Evolutionary conservation across 2,329 filamentous ascomycete species (phyloP).

Genomic region (Pseudocercospora eumusae): DNA sequence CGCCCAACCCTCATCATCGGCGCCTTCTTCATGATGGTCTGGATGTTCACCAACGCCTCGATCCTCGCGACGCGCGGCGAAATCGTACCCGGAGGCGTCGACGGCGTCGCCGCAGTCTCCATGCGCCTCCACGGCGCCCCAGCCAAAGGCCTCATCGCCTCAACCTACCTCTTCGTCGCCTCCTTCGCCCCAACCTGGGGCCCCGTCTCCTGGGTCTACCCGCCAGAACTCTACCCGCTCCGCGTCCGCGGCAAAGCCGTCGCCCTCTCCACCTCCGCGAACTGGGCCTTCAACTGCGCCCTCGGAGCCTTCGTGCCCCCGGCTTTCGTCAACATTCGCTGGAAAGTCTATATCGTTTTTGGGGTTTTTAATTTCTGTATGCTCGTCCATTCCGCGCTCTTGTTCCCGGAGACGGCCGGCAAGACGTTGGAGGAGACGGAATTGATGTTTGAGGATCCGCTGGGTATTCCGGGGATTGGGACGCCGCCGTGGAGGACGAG

Average conservation of each 20-base stretch:
- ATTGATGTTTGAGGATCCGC: constrained; percentile 61
- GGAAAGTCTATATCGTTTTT: constrained; percentile 71
- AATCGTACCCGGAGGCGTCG: constrained; percentile 39
- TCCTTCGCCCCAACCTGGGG: constrained; percentile 67
- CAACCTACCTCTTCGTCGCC: constrained; percentile 72
- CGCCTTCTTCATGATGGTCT: constrained; percentile 63
- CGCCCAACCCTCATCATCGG: constrained; percentile 66
- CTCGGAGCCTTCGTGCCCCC: constrained; percentile 59
- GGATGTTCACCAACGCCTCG: constrained; percentile 63
- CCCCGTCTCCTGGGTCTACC: constrained; percentile 54
- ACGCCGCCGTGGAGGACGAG: constrained; percentile 40
- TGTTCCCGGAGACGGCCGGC: constrained; percentile 68
- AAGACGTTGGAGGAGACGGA: constrained; percentile 78
- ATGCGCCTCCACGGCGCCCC: constrained; percentile 45
- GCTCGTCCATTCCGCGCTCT: constrained; percentile 63
- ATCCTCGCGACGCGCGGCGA: constrained; percentile 63
- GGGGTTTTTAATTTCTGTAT: constrained; percentile 69
- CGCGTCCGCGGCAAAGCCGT: constrained; percentile 65
- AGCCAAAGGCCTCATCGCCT: constrained; percentile 60
- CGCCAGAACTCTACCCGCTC: constrained; percentile 62
- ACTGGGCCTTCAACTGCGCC: constrained; percentile 63
- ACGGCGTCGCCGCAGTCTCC: constrained; percentile 46
- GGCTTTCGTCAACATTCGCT: constrained; percentile 58
- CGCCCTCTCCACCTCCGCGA: constrained; percentile 60
- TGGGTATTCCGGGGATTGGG: constrained; percentile 49